Percentiles rank a stretch among this genome's conserved stretches.
Conservation (phyloP, 345 rosid species). For the Aethionema arabicum region DNA sequence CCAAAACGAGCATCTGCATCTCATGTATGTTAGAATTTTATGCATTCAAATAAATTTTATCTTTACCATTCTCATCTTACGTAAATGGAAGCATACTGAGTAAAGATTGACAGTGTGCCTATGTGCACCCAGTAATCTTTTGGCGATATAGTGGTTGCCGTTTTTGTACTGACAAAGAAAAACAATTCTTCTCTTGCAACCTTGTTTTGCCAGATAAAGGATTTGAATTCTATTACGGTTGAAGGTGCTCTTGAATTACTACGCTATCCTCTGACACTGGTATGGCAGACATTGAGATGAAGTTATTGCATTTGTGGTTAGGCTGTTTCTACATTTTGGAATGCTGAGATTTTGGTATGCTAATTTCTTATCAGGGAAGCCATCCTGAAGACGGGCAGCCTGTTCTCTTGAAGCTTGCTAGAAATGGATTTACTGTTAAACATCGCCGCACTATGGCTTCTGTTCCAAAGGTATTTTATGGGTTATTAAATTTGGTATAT, state of each 20-base stretch:
- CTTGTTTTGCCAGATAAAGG: constrained; percentile 57
- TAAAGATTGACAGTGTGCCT: constrained; percentile 8
- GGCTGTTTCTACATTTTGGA: constrained; percentile 19
- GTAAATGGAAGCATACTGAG: constrained; percentile 14
- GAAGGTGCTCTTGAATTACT: constrained; percentile 78
- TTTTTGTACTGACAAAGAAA: constrained; percentile 2
- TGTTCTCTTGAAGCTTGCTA: constrained; percentile 62
- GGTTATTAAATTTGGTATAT: constrained; percentile 12
- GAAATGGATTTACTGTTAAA: constrained; percentile 60
- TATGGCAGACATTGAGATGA: constrained; percentile 37
- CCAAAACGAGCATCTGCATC: constrained; percentile 79
- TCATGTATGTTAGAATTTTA: constrained; percentile 53
- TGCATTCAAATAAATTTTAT: not conserved
- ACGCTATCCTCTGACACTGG: constrained; percentile 78
- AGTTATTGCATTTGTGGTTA: constrained; percentile 21
- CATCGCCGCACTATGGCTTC: constrained; percentile 77
- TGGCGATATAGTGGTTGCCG: constrained; percentile 5
- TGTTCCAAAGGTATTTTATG: constrained; percentile 74
- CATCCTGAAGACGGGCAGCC: constrained; percentile 88
- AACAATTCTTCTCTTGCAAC: constrained; percentile 9
- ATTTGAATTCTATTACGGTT: constrained; percentile 58
- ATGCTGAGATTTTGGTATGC: constrained; percentile 17
- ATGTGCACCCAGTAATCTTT: constrained; percentile 4
- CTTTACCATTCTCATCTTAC: constrained; percentile 19
- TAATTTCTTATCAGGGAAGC: constrained; percentile 57